A percentile compares a stretch with the other conserved stretches of the same genome.
Conservation (phyloP, 805 yeast species). For the Cyberlindnera mycetangii region DNA sequence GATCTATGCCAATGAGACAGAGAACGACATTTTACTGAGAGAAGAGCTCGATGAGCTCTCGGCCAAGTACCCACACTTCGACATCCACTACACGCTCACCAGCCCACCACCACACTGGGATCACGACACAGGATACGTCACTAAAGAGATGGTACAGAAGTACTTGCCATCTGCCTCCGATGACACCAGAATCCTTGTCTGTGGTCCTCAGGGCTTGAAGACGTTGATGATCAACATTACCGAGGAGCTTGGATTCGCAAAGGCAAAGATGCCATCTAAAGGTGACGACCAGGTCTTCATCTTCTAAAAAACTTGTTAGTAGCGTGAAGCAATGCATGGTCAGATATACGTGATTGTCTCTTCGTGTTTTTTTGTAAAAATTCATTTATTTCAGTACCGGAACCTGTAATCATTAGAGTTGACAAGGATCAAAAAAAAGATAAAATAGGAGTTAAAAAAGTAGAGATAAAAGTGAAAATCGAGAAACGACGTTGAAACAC, state of each 20-base stretch:
- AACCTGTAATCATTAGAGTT: conserved; percentile 14
- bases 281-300: conserved; percentile 59
- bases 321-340: no score
- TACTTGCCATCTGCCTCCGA: conserved; percentile 49
- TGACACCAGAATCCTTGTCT: conserved; percentile 58
- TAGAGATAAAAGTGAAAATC: not conserved
- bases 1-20: conserved; percentile 72
- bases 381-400: conserved; percentile 13
- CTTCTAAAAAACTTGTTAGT: conserved; percentile 41
- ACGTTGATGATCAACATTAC: conserved; percentile 47
- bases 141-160: conserved; percentile 52
- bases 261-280: conserved; percentile 42
- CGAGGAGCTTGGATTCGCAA: conserved; percentile 56
- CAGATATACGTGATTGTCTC: no score
- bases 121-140: conserved; percentile 58
- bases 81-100: conserved; percentile 56
- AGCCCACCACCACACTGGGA: conserved; percentile 50
- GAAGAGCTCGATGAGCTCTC: conserved; percentile 71
- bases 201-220: conserved; percentile 77
- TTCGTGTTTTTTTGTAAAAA: not conserved
- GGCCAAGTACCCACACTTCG: conserved; percentile 57
- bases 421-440: conserved; percentile 3
- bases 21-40: conserved; percentile 69
- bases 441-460: conserved; percentile 1
- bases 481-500: not conserved